phyloP scores from a whole-genome alignment of 305 asterid genomes.

The Fraxinus xanthoxyloides region DNA sequence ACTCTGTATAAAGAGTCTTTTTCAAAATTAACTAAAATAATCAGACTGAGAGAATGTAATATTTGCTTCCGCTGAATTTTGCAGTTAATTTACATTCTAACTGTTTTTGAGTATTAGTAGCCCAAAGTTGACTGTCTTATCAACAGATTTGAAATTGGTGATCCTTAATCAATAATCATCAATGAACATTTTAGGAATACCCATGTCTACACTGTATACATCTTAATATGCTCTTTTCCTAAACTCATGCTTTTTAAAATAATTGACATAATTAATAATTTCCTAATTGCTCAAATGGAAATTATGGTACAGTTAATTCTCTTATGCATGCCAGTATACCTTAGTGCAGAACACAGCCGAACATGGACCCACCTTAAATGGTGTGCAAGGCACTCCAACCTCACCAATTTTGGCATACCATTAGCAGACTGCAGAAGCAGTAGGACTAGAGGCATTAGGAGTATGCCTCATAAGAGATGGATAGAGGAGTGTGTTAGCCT shows the following conservation, averaged over 20 bases:
- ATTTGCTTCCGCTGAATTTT: not conserved
- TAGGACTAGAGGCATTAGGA: not conserved
- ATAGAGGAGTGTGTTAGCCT: not conserved
- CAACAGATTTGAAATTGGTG: not conserved
- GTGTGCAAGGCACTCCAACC: not conserved
- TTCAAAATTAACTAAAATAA: not conserved
- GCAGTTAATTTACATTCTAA: not conserved
- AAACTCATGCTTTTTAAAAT: not conserved
- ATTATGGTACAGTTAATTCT: not conserved
- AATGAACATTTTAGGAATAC: not conserved
- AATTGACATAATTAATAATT: not conserved
- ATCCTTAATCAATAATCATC: not conserved
- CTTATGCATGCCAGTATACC: not conserved
- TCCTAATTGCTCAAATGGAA: not conserved
- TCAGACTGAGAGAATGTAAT: not conserved
- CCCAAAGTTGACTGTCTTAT: not conserved
- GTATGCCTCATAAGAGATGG: not conserved
- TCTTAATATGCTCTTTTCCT: not conserved
- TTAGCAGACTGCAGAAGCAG: not conserved
- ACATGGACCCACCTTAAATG: not conserved
- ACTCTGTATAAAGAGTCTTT: not conserved
- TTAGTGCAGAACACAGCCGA: not conserved
- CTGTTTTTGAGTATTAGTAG: not conserved
- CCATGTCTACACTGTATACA: not conserved
- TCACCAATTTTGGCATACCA: not conserved